A percentile compares a stretch with the other conserved stretches of the same genome.
Evolutionary conservation across 768 basidiomycete genomes (phyloP).

Genomic region (Boletus sp.): DNA sequence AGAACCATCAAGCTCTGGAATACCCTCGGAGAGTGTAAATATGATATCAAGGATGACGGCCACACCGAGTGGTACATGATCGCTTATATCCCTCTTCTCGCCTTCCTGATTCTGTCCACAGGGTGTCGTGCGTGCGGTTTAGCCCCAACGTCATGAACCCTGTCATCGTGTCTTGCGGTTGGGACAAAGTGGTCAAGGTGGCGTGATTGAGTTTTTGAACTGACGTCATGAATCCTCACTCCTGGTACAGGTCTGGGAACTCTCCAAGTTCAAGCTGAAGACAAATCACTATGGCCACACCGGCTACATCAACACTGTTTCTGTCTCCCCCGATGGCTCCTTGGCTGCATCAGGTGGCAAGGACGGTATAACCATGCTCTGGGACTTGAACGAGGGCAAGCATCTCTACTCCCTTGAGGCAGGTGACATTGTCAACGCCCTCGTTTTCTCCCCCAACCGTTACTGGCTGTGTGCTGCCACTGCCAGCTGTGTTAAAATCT

Average conservation of each 20-base stretch:
- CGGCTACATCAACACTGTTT: constrained; percentile 98
- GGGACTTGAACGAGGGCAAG: constrained; percentile 99
- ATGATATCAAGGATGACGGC: constrained; percentile 98
- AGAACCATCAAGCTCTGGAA: constrained; percentile 99
- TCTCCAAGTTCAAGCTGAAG: constrained; percentile 99
- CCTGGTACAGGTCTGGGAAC: constrained; percentile 92
- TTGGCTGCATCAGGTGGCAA: constrained; percentile 99
- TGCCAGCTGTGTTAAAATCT: constrained; percentile 96
- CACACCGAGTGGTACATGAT: constrained; percentile 84
- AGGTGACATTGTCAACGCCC: constrained; percentile 96
- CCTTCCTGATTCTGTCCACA: constrained; percentile 27
- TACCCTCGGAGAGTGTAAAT: constrained; percentile 99
- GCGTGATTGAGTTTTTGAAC: constrained; percentile 26
- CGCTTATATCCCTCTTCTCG: background rate
- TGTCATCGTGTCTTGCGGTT: constrained; percentile 97
- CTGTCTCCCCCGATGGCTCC: constrained; percentile 98
- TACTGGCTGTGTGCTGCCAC: constrained; percentile 99
- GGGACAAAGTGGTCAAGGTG: constrained; percentile 99
- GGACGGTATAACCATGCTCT: constrained; percentile 99
- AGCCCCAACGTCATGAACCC: constrained; percentile 97
- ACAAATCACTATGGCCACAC: constrained; percentile 99
- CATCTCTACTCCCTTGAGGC: constrained; percentile 99
- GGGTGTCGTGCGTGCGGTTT: constrained; percentile 99
- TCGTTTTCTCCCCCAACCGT: constrained; percentile 99
- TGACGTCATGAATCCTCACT: constrained; percentile 5